phyloP scores from a whole-genome alignment of 768 basidiomycete genomes.

The Glaciozyma martinii region DNA sequence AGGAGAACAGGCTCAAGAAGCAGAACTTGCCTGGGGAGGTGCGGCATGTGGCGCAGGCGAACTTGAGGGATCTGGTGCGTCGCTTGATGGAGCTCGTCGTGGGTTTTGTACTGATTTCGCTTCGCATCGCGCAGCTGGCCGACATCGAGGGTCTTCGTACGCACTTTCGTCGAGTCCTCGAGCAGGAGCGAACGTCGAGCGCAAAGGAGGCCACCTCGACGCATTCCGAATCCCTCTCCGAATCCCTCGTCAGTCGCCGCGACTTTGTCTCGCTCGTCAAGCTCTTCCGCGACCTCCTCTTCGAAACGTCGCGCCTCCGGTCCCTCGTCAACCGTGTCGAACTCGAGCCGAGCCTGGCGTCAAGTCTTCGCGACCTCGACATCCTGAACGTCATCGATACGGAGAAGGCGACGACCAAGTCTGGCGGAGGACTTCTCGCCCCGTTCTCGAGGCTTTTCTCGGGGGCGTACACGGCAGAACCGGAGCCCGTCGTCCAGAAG shows the following conservation, averaged over 20 bases:
- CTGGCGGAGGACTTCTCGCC: constrained; percentile 33
- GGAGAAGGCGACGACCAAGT: constrained; percentile 37
- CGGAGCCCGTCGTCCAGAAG: constrained; percentile 5
- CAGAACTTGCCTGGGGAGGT: constrained; percentile 77
- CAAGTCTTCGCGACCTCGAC: constrained; percentile 60
- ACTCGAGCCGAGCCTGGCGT: constrained; percentile 71
- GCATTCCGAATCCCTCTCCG: neutral
- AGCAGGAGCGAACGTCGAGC: constrained; percentile 53
- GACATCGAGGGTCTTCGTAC: constrained; percentile 62
- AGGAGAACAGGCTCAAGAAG: constrained; percentile 81
- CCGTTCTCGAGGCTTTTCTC: constrained; percentile 37
- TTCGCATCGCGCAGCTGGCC: constrained; percentile 4
- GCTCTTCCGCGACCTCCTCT: constrained; percentile 72
- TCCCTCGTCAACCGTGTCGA: constrained; percentile 78
- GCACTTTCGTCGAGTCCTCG: constrained; percentile 63
- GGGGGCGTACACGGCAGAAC: constrained; percentile 1
- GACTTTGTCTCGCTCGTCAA: constrained; percentile 77
- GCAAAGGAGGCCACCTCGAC: constrained; percentile 33
- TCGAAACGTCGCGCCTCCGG: constrained; percentile 71
- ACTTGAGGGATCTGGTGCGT: constrained; percentile 60
- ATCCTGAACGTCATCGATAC: constrained; percentile 54
- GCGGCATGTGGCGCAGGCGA: constrained; percentile 72
- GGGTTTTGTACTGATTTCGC: neutral
- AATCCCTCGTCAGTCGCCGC: constrained; percentile 50
- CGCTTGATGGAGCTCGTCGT: neutral